These are phyloP conservation scores for Alternaria ethzedia DNA, from an alignment of 2,329 filamentous ascomycete genomes.

Conservation along the genomic window DNA sequence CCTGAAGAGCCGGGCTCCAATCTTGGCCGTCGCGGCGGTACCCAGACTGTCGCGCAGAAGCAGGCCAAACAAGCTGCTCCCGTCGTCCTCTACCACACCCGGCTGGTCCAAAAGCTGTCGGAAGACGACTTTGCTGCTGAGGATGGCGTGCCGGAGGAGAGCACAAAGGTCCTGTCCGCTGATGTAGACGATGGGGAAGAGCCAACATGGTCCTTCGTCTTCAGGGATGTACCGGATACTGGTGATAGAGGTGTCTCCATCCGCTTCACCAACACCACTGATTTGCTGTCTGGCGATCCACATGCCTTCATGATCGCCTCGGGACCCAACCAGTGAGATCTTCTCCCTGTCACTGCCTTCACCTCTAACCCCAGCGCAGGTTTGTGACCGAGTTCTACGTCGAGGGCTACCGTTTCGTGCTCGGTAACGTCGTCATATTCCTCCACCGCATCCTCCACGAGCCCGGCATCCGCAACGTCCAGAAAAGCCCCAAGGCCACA, in stretches of 20 bases:
- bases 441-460: conserved; percentile 62
- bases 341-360: neutral
- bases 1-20: conserved; percentile 48
- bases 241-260: conserved; percentile 61
- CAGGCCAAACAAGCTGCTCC: conserved; percentile 43
- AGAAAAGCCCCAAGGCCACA: conserved; percentile 39
- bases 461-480: conserved; percentile 47
- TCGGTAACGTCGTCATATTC: conserved; percentile 63
- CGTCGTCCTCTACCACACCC: conserved; percentile 61
- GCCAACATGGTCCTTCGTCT: conserved; percentile 47
- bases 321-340: conserved; percentile 58
- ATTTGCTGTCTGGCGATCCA: conserved; percentile 58
- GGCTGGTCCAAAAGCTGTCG: conserved; percentile 54
- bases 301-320: conserved; percentile 58
- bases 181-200: conserved; percentile 31
- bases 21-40: conserved; percentile 43
- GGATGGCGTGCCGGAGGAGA: conserved; percentile 12
- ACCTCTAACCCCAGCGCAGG: conserved; percentile 46
- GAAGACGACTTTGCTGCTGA: conserved; percentile 45
- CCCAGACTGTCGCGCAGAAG: conserved; percentile 42
- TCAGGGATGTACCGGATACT: conserved; percentile 54
- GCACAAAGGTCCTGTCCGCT: conserved; percentile 24
- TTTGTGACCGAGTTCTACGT: conserved; percentile 64
- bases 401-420: conserved; percentile 64
- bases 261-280: conserved; percentile 58